Evolutionary conservation across 106 monocot species (phyloP).

Genomic region (Dendrobium nobile): DNA sequence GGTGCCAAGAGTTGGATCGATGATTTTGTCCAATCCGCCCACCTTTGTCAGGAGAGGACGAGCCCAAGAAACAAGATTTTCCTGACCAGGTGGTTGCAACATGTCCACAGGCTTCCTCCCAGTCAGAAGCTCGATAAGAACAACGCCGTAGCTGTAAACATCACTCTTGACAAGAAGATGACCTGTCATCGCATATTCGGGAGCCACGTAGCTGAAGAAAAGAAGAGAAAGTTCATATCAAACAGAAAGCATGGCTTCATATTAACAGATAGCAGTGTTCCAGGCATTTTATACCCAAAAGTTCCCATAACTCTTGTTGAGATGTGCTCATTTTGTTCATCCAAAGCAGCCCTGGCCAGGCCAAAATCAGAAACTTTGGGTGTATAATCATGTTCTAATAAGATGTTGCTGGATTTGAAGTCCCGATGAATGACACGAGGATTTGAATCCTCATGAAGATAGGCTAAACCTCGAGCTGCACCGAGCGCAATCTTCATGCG

Average conservation of each 20-base stretch:
- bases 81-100: conserved; percentile 69
- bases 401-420: conserved; percentile 97
- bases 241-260: conserved; percentile 2
- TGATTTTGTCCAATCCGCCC: conserved; percentile 41
- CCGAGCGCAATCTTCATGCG: conserved; percentile 89
- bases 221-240: background rate
- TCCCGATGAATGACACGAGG: conserved; percentile 93
- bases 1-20: conserved; percentile 59
- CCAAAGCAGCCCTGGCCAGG: conserved; percentile 69
- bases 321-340: conserved; percentile 77
- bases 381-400: conserved; percentile 72
- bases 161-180: conserved; percentile 97
- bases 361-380: conserved; percentile 98
- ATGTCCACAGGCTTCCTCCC: conserved; percentile 88
- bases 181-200: conserved; percentile 95
- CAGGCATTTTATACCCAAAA: conserved; percentile 57
- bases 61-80: conserved; percentile 84
- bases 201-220: conserved; percentile 73
- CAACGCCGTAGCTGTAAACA: conserved; percentile 96
- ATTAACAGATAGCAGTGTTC: background rate
- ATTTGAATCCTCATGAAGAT: conserved; percentile 93
- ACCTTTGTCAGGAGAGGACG: conserved; percentile 66
- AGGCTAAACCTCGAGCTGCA: conserved; percentile 86
- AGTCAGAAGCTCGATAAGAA: conserved; percentile 81
- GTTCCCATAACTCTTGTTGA: conserved; percentile 97